Conservation (phyloP, 305 asterid genomes). For the Solanum hybrid region DNA sequence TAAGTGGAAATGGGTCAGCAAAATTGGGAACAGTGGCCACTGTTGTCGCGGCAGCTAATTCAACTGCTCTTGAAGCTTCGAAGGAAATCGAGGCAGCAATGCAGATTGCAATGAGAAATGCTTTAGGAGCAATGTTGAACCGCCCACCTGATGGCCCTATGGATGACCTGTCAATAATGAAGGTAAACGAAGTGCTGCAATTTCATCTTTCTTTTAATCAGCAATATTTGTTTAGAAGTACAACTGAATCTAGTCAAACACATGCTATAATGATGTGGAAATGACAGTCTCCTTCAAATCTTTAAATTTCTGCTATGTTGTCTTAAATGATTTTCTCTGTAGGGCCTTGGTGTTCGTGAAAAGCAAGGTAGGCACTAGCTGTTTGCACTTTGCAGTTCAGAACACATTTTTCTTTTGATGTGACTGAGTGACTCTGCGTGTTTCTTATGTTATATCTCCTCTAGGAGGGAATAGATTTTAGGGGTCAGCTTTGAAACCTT, state of each 20-base stretch:
- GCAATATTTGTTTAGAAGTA: not conserved
- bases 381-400: not conserved
- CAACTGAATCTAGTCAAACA: not conserved
- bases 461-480: not conserved
- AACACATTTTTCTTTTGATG: not conserved
- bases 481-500: slow-evolving; percentile 1
- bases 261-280: not conserved
- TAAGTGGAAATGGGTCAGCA: slow-evolving; percentile 91
- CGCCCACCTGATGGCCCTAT: slow-evolving; percentile 62
- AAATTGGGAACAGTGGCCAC: slow-evolving; percentile 93
- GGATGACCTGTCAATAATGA: slow-evolving; percentile 97
- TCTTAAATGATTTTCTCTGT: not conserved
- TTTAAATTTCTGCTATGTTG: not conserved
- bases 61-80: slow-evolving; percentile 92
- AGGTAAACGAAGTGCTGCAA: slow-evolving; percentile 36
- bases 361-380: not conserved
- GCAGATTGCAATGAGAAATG: slow-evolving; percentile 90
- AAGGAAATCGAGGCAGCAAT: slow-evolving; percentile 94
- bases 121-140: slow-evolving; percentile 80
- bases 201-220: not conserved
- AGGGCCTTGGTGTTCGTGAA: not conserved
- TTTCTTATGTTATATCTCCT: not conserved
- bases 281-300: not conserved
- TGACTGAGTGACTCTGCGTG: not conserved
- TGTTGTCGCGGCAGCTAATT: slow-evolving; percentile 97